A percentile compares a stretch with the other conserved stretches of the same genome.
Evolutionary conservation across 2,329 filamentous ascomycete genomes (phyloP).

Genomic region (Penicillium sp.): DNA sequence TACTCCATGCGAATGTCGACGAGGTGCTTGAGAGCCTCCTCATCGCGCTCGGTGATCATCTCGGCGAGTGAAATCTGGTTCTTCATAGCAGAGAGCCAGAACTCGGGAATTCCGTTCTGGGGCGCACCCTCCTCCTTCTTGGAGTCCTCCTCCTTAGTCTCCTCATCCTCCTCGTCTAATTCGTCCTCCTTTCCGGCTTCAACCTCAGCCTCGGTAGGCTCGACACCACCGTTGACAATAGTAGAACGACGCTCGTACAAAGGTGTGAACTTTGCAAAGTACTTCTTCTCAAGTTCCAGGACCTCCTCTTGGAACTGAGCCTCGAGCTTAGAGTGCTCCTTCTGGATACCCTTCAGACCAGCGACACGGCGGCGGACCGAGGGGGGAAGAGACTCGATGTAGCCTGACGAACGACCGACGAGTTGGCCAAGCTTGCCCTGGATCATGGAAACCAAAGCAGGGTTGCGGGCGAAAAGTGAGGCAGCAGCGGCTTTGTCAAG

Average conservation of each 20-base stretch:
- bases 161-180: slow-evolving; percentile 56
- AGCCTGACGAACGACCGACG: slow-evolving; percentile 91
- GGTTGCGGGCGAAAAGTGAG: slow-evolving; percentile 93
- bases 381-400: slow-evolving; percentile 90
- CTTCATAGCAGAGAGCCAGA: slow-evolving; percentile 99
- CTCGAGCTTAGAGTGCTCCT: slow-evolving; percentile 97
- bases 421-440: slow-evolving; percentile 92
- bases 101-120: slow-evolving; percentile 86
- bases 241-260: slow-evolving; percentile 91
- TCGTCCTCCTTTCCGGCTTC: slow-evolving; percentile 79
- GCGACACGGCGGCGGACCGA: slow-evolving; percentile 89
- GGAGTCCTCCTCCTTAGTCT: slow-evolving; percentile 52
- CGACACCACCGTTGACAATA: slow-evolving; percentile 81
- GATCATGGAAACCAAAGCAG: slow-evolving; percentile 92
- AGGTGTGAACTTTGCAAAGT: slow-evolving; percentile 97
- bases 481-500: slow-evolving; percentile 82
- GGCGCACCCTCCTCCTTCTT: slow-evolving; percentile 48
- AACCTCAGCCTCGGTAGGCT: slow-evolving; percentile 85
- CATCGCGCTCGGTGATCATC: slow-evolving; percentile 97
- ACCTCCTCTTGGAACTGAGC: slow-evolving; percentile 98
- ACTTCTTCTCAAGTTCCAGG: slow-evolving; percentile 97
- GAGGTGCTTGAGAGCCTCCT: slow-evolving; percentile 84
- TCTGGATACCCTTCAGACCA: slow-evolving; percentile 95
- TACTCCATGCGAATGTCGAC: slow-evolving; percentile 98
- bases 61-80: slow-evolving; percentile 96